Percentiles rank a stretch among this genome's conserved stretches.
These are phyloP conservation scores for Nymphaea thermarum DNA, from an alignment of 164 flowering plant species.

Conservation along the genomic window DNA sequence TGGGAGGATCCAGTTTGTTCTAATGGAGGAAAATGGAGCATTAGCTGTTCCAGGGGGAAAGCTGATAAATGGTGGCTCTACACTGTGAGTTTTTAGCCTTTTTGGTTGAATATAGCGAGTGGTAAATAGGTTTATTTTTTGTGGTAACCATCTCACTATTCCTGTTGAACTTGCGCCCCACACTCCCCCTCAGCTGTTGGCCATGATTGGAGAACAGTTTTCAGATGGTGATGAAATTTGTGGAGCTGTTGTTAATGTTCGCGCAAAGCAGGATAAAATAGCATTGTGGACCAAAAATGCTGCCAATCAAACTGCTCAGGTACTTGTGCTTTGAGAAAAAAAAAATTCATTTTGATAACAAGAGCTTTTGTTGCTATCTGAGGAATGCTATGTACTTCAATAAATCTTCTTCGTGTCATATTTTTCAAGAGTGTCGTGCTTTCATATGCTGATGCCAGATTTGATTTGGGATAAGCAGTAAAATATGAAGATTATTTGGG, in stretches of 20 bases:
- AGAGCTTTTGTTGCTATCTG: neutral
- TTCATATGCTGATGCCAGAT: too few relatives aligned
- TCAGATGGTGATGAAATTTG: slow-evolving; percentile 95
- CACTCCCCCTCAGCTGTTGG: slow-evolving; percentile 47
- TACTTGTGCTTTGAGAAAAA: slow-evolving; percentile 6
- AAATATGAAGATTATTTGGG: too few relatives aligned
- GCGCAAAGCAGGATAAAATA: slow-evolving; percentile 65
- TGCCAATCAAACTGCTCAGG: slow-evolving; percentile 84
- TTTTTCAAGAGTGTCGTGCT: too few relatives aligned
- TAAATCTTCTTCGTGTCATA: too few relatives aligned
- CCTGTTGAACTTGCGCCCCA: neutral
- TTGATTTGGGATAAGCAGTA: too few relatives aligned
- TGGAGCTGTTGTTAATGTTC: slow-evolving; percentile 83
- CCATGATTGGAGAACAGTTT: slow-evolving; percentile 97
- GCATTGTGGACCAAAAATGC: slow-evolving; percentile 90
- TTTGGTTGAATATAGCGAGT: neutral
- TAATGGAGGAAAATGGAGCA: slow-evolving; percentile 93
- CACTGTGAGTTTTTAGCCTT: slow-evolving; percentile 40
- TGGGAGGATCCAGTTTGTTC: slow-evolving; percentile 99
- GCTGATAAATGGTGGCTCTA: slow-evolving; percentile 73
- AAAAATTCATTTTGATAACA: too few relatives aligned
- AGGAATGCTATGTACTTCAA: too few relatives aligned
- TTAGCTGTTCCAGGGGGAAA: slow-evolving; percentile 39
- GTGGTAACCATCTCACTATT: neutral
- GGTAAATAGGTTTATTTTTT: neutral